Conservation (phyloP, 805 yeast genomes). For the Monosporozyma yasuniensis region DNA sequence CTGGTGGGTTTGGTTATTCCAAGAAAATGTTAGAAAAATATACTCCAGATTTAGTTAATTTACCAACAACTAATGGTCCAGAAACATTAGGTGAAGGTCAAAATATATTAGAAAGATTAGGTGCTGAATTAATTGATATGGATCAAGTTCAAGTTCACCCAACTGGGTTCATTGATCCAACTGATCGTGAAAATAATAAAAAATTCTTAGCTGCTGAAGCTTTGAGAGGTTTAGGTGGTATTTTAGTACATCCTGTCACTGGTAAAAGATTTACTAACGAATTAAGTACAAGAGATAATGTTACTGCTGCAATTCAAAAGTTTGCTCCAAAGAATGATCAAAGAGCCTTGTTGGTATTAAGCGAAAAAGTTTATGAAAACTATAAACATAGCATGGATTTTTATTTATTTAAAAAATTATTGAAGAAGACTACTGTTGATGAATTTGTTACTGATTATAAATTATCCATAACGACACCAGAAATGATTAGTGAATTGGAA, state of each 20-base stretch:
- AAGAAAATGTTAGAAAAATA: conserved; percentile 33
- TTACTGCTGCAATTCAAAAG: conserved; percentile 36
- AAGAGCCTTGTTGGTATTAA: conserved; percentile 33
- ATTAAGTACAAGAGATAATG: conserved; percentile 44
- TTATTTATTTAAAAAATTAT: conserved; percentile 34
- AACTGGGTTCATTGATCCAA: conserved; percentile 47
- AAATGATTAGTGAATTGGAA: conserved; percentile 17
- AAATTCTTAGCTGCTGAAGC: conserved; percentile 58
- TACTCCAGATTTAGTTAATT: conserved; percentile 38
- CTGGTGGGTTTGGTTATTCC: conserved; percentile 48
- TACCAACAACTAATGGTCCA: conserved; percentile 50
- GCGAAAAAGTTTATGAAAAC: conserved; percentile 36
- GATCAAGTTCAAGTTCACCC: conserved; percentile 57
- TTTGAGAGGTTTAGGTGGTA: conserved; percentile 51
- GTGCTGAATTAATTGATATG: conserved; percentile 47
- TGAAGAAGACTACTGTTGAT: conserved; percentile 25
- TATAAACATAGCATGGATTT: conserved; percentile 45
- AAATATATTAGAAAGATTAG: conserved; percentile 35
- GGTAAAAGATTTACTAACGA: conserved; percentile 49
- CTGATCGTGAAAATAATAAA: conserved; percentile 34
- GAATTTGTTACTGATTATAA: conserved; percentile 24
- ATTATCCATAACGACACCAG: conserved; percentile 14
- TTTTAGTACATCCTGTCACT: conserved; percentile 36
- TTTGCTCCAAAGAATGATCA: conserved; percentile 25
- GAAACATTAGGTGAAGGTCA: conserved; percentile 58